Percentiles rank a stretch among this genome's conserved stretches.
Conservation (phyloP, 208 protist species). For the Trypanosomatidae sp. region DNA sequence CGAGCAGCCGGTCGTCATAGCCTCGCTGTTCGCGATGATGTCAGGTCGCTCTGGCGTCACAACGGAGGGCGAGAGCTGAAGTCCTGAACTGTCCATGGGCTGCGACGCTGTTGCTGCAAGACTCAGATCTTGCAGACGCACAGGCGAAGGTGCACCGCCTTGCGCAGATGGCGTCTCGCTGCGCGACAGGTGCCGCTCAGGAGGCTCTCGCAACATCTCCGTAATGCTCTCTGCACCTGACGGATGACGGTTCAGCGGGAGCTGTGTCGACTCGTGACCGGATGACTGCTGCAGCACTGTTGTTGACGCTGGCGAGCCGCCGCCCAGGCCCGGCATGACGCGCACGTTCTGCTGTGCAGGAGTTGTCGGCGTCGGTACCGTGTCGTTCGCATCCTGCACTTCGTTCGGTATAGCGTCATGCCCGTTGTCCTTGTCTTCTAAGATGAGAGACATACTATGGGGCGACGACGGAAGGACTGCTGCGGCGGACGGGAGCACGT, state of each 20-base stretch:
- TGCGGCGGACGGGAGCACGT: neutral
- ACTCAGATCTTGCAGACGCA: conserved; percentile 1
- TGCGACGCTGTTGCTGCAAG: neutral
- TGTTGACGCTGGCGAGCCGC: neutral
- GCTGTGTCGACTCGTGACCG: neutral
- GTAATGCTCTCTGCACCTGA: neutral
- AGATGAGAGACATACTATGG: neutral
- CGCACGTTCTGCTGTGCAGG: neutral
- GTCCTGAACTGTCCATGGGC: conserved; percentile 1
- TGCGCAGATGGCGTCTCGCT: neutral
- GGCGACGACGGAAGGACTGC: neutral
- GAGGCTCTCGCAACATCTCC: neutral
- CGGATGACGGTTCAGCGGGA: neutral
- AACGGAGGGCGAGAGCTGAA: neutral
- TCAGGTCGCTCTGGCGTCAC: conserved; percentile 13
- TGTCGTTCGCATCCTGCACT: neutral
- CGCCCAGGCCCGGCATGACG: neutral
- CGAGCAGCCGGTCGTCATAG: conserved; percentile 1
- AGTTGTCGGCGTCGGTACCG: neutral
- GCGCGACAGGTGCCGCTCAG: conserved; percentile 8
- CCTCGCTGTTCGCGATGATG: conserved; percentile 1
- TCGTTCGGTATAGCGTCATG: neutral
- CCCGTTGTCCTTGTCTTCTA: neutral
- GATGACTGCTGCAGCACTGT: neutral
- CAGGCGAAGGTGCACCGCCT: neutral